Base-by-base conservation (phyloP, 257 asterid species). In the Solanum ahanhuiri region DNA sequence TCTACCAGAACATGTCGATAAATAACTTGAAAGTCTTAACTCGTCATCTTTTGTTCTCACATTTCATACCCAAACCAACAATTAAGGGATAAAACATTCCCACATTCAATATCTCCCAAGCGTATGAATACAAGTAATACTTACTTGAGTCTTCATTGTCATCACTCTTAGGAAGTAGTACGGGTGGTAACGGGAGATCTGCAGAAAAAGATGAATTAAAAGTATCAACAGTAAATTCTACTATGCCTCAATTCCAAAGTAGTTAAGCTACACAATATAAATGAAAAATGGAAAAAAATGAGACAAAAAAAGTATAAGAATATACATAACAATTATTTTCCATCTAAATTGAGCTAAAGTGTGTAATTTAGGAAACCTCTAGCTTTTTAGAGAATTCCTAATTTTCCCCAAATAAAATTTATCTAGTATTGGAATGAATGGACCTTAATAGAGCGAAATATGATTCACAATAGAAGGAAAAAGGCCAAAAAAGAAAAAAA, bases 141-240 rank as follows among this genome's bases (percentile, higher is more conserved):
- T 34, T 93, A 95, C 98, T 93, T 82, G 95, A 85, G 71, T 95
- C 97, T 85, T 93, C 98, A 77, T 92, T 60, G 69, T 95, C 97
- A 77, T 93, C 97, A 2, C 92, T 90, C 87, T 94, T 89, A 45
- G 97, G 88, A 87, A 85, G 92, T 85, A 92, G 89, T 35, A 93
- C 89, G 17, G 95, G 94, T 6, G 98, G 96, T 79, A 93, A 88
- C 17, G 92, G 91, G 86, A 93, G 98, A 90, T 93, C 98, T 94
- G 92, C 25, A 75, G 71, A 81, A 39, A 88, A 33, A 79, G 25
- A 60, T n/a, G 48, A 75, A 30, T 23, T 28, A 6, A 72, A 43
- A 43, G 39, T 14, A 77, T 8, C 23, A 77, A n/a, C 60, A 12
- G 60, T 25, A 77, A 14, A 77, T 77, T 25, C 39, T 77, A 77